phyloP scores from a whole-genome alignment of 176 grass and related monocot species.

The Phyllostachys edulis region DNA sequence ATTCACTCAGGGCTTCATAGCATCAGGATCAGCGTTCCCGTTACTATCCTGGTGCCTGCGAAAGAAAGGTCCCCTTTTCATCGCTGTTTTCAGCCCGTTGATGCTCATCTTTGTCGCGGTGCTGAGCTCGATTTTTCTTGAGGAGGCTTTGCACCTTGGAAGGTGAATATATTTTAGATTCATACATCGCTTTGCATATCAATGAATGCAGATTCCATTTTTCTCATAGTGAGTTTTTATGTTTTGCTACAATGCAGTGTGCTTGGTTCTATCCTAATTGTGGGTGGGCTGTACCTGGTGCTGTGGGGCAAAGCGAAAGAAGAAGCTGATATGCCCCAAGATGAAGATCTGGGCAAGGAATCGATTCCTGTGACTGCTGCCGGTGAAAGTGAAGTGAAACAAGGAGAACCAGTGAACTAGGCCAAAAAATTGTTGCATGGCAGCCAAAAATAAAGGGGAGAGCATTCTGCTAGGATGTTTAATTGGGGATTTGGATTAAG shows the following conservation, averaged over 20 bases:
- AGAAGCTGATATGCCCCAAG: neutral
- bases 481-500: neutral
- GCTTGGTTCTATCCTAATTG: constrained; percentile 42
- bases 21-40: constrained; percentile 36
- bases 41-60: constrained; percentile 61
- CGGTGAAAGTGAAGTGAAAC: neutral
- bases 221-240: neutral
- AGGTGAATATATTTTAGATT: constrained; percentile 26
- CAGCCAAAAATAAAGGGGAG: neutral
- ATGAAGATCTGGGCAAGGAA: constrained; percentile 5
- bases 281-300: constrained; percentile 50
- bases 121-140: constrained; percentile 30
- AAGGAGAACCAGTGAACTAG: neutral
- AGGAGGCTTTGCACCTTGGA: constrained; percentile 35
- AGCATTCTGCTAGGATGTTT: neutral
- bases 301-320: constrained; percentile 61
- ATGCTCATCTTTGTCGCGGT: constrained; percentile 39
- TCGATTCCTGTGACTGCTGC: neutral
- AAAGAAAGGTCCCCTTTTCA: constrained; percentile 51
- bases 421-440: neutral
- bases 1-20: constrained; percentile 28
- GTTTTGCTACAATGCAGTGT: constrained; percentile 13
- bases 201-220: too few species aligned
- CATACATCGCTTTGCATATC: neutral
- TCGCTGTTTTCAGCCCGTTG: constrained; percentile 58